phyloP scores from a whole-genome alignment of 2,329 filamentous ascomycete species.

The Epichloe amarillans region DNA sequence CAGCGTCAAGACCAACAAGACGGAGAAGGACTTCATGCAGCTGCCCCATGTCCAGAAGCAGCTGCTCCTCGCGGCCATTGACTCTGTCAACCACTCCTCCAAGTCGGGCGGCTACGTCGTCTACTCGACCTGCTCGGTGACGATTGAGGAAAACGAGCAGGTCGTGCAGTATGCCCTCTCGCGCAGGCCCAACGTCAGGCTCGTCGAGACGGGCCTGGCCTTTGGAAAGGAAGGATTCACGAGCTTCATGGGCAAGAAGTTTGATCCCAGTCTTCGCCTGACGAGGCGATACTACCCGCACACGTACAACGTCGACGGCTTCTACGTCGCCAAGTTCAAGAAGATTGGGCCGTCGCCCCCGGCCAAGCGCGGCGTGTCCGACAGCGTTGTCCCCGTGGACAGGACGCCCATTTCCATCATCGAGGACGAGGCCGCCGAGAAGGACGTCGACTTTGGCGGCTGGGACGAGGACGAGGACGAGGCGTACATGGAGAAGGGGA shows the following conservation, averaged over 20 bases:
- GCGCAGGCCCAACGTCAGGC: conserved; percentile 83
- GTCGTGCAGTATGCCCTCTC: conserved; percentile 88
- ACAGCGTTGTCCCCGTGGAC: conserved; percentile 41
- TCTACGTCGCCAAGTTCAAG: conserved; percentile 96
- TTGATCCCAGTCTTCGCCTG: conserved; percentile 71
- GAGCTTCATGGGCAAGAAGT: conserved; percentile 79
- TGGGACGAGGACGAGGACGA: conserved; percentile 64
- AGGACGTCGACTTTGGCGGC: conserved; percentile 48
- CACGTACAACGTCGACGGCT: conserved; percentile 90
- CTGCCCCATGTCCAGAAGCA: conserved; percentile 94
- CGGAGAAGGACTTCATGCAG: conserved; percentile 83
- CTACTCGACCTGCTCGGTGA: conserved; percentile 93
- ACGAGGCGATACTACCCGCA: conserved; percentile 83
- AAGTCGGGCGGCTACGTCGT: conserved; percentile 93
- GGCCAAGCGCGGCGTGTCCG: conserved; percentile 12
- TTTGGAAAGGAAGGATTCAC: conserved; percentile 93
- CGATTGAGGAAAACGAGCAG: conserved; percentile 77
- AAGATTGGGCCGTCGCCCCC: conserved; percentile 67
- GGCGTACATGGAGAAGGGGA: conserved; percentile 59
- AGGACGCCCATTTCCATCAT: conserved; percentile 50
- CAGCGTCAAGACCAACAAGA: conserved; percentile 97
- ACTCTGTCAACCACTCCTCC: conserved; percentile 81
- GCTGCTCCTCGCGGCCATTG: conserved; percentile 80
- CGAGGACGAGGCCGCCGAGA: conserved; percentile 30
- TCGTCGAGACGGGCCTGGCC: conserved; percentile 79